These are phyloP conservation scores for Macaranga tanarius DNA, from an alignment of 441 rosid species.

Conservation along the genomic window DNA sequence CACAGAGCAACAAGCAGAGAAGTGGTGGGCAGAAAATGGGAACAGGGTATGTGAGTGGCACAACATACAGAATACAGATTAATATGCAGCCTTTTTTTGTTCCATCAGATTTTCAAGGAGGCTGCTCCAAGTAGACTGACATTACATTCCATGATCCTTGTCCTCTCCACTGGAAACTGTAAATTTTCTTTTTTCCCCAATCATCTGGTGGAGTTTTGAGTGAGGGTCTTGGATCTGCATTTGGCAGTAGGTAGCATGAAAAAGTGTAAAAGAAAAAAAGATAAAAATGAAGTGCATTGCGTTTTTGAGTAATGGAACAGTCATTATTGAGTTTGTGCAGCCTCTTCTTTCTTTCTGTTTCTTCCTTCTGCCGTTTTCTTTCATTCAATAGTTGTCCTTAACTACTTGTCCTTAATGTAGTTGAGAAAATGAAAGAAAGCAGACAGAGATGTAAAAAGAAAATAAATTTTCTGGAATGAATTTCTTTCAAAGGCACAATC, in stretches of 20 bases:
- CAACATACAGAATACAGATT: conserved; percentile 39
- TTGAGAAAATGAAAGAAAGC: not conserved
- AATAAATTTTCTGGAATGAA: not conserved
- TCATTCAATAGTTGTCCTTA: not conserved
- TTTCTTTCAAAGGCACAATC: not conserved
- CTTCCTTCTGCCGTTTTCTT: not conserved
- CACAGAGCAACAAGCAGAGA: conserved; percentile 70
- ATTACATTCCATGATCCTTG: conserved; percentile 12
- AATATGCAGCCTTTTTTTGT: conserved; percentile 3
- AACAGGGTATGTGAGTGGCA: conserved; percentile 57
- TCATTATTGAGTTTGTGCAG: not conserved
- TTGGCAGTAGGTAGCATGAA: not conserved
- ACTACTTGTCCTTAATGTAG: conserved; percentile 8
- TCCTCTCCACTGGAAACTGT: conserved; percentile 40
- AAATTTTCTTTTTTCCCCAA: not conserved
- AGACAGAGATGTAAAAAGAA: not conserved
- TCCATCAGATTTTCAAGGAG: not conserved
- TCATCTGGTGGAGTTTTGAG: conserved; percentile 29
- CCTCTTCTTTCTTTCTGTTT: not conserved
- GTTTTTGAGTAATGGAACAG: conserved; percentile 14
- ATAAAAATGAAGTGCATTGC: conserved; percentile 14
- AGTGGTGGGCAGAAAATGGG: conserved; percentile 85
- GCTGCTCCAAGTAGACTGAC: conserved; percentile 7
- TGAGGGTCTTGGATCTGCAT: conserved; percentile 18
- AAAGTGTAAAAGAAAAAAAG: conserved; percentile 2